Evolutionary conservation across 345 rosid genomes (phyloP), one percentile per base, ranked within the genome.

Genomic region (Rhizophora apiculata): DNA sequence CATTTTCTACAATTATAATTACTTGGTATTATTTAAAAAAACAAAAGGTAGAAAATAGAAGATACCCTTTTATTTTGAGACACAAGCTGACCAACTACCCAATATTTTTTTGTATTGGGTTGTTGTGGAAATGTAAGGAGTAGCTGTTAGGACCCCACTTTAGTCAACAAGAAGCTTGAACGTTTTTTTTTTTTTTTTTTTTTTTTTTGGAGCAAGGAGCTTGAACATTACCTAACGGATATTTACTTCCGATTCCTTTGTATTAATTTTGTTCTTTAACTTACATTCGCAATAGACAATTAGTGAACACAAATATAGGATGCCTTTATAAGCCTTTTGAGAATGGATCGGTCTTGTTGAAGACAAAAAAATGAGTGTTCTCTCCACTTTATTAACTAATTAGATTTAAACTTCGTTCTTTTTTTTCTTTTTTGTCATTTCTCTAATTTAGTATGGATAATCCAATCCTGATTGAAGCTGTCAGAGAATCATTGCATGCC

Each of bases 1-100:
- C 30, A 21, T 31, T 29, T 48, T 53, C 18, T 55, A 34, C 24
- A 48, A 39, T 62, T 53, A 4, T 60, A 49, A 32, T 11, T 13
- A 3, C 18, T 43, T 3, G 49, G 16, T 43, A 43, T 13, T 27
- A 4, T 24, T 27, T 16, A 20, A 34, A 13, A 20, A 3, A 13
- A 51, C 13, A 30, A 29, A 27, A 16, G n/a, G 46, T 49, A 62
- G 58, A 56, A 39, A 63, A 29, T 36, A 29, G 2, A 58, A 58
- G 27, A 57, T 16, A 43, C 61, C 62, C 36, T 6, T 68, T 73
- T 66, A 65, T 64, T 52, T 32, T 57, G 72, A 59, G 59, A 60
- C 55, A 39, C 15, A 10, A 59, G 69, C 36, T 56, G 82, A 74
- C 73, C 52, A 43, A 22, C 73, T 48, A 74, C 73, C 79, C 57